Evolutionary conservation across 306 rosid species (phyloP).

Genomic region (Abrus precatorius): DNA sequence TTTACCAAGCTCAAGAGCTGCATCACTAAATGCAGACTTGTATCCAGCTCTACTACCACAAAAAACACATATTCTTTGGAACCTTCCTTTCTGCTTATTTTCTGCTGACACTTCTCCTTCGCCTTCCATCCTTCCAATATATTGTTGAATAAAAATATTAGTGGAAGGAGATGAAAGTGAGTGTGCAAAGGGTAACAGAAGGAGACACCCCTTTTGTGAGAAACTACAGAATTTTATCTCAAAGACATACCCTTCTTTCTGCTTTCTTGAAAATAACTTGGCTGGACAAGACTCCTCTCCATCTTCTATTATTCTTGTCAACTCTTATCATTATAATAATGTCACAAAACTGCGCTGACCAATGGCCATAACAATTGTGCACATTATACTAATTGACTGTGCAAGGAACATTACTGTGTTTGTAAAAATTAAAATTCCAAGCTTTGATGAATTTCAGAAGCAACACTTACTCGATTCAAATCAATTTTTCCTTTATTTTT

Average conservation of each 20-base stretch:
- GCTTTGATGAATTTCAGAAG: neutral
- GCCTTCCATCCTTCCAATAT: slow-evolving; percentile 58
- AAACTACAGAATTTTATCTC: slow-evolving; percentile 46
- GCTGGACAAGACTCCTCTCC: slow-evolving; percentile 46
- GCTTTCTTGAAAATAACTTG: slow-evolving; percentile 54
- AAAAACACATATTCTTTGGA: slow-evolving; percentile 73
- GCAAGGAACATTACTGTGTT: neutral
- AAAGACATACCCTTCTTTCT: slow-evolving; percentile 50
- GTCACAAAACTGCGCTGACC: slow-evolving; percentile 17
- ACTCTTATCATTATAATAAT: slow-evolving; percentile 20
- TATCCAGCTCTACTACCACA: slow-evolving; percentile 74
- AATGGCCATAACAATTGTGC: neutral
- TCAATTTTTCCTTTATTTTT: neutral
- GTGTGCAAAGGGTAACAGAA: slow-evolving; percentile 30
- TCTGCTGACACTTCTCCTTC: slow-evolving; percentile 48
- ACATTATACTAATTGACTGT: neutral
- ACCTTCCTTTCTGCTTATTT: slow-evolving; percentile 50
- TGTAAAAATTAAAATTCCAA: neutral
- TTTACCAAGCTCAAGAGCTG: slow-evolving; percentile 71
- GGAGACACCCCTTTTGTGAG: slow-evolving; percentile 31
- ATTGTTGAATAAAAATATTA: neutral
- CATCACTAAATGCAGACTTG: slow-evolving; percentile 65
- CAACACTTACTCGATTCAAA: neutral
- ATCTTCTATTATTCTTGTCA: slow-evolving; percentile 37
- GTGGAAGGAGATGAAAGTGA: neutral